Base-by-base conservation (phyloP, 1,284 basidiomycete species). In the Trametes hirsuta region DNA sequence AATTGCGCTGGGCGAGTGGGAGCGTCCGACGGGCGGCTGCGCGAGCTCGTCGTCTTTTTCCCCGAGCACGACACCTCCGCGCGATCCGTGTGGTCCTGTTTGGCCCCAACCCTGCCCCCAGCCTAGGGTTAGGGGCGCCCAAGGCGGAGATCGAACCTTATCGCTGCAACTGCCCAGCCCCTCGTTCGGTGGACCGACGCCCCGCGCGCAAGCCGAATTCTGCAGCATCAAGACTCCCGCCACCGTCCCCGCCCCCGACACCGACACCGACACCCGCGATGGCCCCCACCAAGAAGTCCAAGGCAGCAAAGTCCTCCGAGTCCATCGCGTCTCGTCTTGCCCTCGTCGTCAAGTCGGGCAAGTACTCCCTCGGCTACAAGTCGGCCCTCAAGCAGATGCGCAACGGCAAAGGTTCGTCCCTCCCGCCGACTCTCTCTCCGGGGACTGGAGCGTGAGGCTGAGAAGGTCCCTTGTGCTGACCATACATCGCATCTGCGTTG, bases 381-480 rank as follows among this genome's bases (percentile, higher is more conserved):
- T 93, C 93, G 68, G 94, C 97, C 56, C 85, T 99, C 72, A 98
- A 98, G 88, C 91, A 94, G 82, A 97, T 99, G 93, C 92, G 97
- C 74, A 92, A 82, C 71, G 97, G 97, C 78, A 98, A 98, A 86
- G 94, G 95, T 97, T 77, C 84, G 93, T 79, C 61, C 55, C 46
- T 55, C 67, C 71, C 66, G 57, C 30, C 61, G 63, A 66, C 70
- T 69, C 73, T 80, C 77, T 83, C 81, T 83, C 81, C 74, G 81
- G 90, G 92, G 91, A 87, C 93, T 94, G 93, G 93, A 94, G 93
- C 93, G 82, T 86, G 82, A 88, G 84, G 93, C 93, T 94, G 93
- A 95, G 93, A 95, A 95, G 93, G 93, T 93, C 88, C 91, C 89
- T 88, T 86, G 78, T 76, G 79, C 90, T 93, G 75, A 91, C 76